A percentile compares a stretch with the other conserved stretches of the same genome.
Conservation (phyloP, 495 filamentous ascomycete genomes). For the Astrothelium macrocarpum region DNA sequence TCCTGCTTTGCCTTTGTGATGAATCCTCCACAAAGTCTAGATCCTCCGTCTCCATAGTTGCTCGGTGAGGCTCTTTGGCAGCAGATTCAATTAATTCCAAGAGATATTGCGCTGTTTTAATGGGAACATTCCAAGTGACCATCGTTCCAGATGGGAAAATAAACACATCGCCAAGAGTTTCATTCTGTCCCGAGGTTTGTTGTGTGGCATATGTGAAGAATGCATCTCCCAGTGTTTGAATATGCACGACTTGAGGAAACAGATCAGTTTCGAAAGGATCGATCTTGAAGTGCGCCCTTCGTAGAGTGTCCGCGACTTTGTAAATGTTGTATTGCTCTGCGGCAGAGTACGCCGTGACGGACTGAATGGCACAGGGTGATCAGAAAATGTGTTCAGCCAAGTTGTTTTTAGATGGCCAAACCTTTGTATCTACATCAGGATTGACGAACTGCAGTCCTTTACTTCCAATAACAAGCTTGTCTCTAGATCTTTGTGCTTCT, state of each 20-base stretch:
- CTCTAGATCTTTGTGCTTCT: constrained; percentile 31
- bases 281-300: constrained; percentile 55
- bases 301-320: constrained; percentile 55
- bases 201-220: constrained; percentile 43
- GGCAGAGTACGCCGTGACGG: constrained; percentile 71
- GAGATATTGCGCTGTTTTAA: constrained; percentile 60
- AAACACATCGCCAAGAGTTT: constrained; percentile 74
- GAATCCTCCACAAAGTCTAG: constrained; percentile 78
- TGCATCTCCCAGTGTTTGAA: constrained; percentile 45
- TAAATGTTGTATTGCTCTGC: constrained; percentile 81
- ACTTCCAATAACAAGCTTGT: constrained; percentile 24
- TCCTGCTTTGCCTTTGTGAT: constrained; percentile 60
- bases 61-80: constrained; percentile 61
- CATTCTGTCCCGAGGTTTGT: constrained; percentile 30
- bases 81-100: constrained; percentile 67
- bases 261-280: constrained; percentile 53
- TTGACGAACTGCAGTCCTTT: constrained; percentile 30
- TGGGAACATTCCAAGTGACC: constrained; percentile 76
- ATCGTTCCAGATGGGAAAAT: constrained; percentile 97
- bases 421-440: constrained; percentile 32
- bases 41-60: constrained; percentile 72
- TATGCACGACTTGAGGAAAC: constrained; percentile 57
- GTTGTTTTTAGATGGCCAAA: constrained; percentile 7
- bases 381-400: not conserved
- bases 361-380: constrained; percentile 28